Evolutionary conservation across 177 flowering plant species (phyloP).

Genomic region (Vitis hybrid): DNA sequence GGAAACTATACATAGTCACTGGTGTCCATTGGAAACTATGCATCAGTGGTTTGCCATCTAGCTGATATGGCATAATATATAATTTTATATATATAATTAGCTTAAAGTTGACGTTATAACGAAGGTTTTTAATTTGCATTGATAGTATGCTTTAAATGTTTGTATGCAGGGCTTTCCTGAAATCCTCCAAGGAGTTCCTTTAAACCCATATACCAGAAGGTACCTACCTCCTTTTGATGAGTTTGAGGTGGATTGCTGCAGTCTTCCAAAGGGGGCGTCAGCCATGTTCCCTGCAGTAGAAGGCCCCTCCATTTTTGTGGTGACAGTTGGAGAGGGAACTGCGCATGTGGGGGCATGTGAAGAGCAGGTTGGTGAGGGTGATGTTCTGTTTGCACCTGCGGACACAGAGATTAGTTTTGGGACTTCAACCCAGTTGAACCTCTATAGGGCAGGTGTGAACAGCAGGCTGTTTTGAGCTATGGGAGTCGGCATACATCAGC

Average conservation of each 20-base stretch:
- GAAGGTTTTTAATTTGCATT: neutral
- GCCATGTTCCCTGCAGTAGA: slow-evolving; percentile 55
- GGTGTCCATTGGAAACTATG: too few species aligned
- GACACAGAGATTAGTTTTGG: slow-evolving; percentile 36
- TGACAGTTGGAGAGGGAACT: slow-evolving; percentile 58
- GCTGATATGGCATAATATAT: too few species aligned
- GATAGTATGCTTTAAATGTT: neutral
- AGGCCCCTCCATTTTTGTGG: slow-evolving; percentile 78
- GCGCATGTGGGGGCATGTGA: slow-evolving; percentile 26
- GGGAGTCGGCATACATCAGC: too few species aligned
- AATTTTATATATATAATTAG: too few species aligned
- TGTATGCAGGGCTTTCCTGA: slow-evolving; percentile 79
- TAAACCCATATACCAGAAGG: slow-evolving; percentile 52
- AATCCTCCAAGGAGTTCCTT: slow-evolving; percentile 58
- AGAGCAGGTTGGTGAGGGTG: slow-evolving; percentile 51
- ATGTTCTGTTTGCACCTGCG: slow-evolving; percentile 77
- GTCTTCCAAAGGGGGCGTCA: slow-evolving; percentile 51
- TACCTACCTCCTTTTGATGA: slow-evolving; percentile 90
- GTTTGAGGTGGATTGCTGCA: slow-evolving; percentile 85
- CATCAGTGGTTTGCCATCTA: too few species aligned
- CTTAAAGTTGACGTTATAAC: too few species aligned
- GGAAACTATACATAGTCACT: too few species aligned
- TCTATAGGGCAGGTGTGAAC: slow-evolving; percentile 86
- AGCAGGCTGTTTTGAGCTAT: slow-evolving; percentile 26
- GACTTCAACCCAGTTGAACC: slow-evolving; percentile 34